A percentile compares a stretch with the other conserved stretches of the same genome.
Conservation (phyloP, 208 protist species). For the Chromosphaera perkinsii region DNA sequence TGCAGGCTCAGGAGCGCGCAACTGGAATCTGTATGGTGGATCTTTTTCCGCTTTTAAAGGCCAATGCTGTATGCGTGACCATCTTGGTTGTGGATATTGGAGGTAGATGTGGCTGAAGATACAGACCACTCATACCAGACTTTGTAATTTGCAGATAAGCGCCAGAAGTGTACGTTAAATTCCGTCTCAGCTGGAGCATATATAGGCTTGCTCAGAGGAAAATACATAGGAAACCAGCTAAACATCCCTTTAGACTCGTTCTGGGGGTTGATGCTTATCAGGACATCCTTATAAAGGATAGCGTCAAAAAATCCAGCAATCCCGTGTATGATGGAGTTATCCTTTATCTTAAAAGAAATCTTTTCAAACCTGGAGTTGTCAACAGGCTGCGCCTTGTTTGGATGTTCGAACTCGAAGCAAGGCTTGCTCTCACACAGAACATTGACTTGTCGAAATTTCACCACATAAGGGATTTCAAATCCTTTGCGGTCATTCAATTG, state of each 20-base stretch:
- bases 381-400: slow-evolving; percentile 44
- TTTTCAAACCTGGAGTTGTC: slow-evolving; percentile 49
- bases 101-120: background rate
- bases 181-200: slow-evolving; percentile 35
- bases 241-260: slow-evolving; percentile 72
- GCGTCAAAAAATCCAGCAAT: slow-evolving; percentile 79
- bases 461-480: slow-evolving; percentile 78
- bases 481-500: slow-evolving; percentile 15
- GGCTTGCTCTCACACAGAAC: slow-evolving; percentile 42
- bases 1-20: too few relatives aligned
- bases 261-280: slow-evolving; percentile 51
- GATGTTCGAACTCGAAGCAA: slow-evolving; percentile 71
- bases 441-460: slow-evolving; percentile 62
- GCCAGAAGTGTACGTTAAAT: slow-evolving; percentile 12
- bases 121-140: slow-evolving; percentile 20
- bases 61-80: slow-evolving; percentile 9
- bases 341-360: slow-evolving; percentile 28
- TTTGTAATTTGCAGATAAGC: background rate
- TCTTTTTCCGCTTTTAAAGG: too few relatives aligned
- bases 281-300: slow-evolving; percentile 65
- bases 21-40: too few relatives aligned
- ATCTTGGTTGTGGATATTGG: slow-evolving; percentile 5
- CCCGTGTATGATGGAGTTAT: slow-evolving; percentile 59
- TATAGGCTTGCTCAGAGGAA: slow-evolving; percentile 58
- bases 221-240: slow-evolving; percentile 79